Evolutionary conservation across 192 early-diverging fungal genomes (phyloP).

Genomic region (Physocladia obscura): DNA sequence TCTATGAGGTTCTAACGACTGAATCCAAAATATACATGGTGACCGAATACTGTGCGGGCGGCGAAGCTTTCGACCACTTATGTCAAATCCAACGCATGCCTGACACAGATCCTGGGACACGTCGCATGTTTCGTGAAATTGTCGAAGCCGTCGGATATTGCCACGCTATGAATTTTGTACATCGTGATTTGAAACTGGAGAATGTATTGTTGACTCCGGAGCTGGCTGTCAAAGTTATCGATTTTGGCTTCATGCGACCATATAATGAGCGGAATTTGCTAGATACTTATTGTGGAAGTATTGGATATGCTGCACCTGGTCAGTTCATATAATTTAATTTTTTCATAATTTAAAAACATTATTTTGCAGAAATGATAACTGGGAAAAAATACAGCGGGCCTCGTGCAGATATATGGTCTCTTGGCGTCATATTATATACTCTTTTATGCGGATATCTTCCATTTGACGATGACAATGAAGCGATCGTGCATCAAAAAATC

Average conservation of each 20-base stretch:
- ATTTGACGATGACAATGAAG: conserved; percentile 76
- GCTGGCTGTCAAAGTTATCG: conserved; percentile 91
- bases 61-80: conserved; percentile 82
- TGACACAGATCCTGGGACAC: conserved; percentile 32
- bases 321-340: conserved; percentile 1
- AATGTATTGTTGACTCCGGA: conserved; percentile 86
- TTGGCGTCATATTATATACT: conserved; percentile 56
- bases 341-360: conserved; percentile 4
- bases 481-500: conserved; percentile 68
- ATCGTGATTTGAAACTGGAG: conserved; percentile 88
- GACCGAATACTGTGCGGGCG: conserved; percentile 74
- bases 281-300: conserved; percentile 59
- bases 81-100: conserved; percentile 66
- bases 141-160: conserved; percentile 53
- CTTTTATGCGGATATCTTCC: conserved; percentile 46
- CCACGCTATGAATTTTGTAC: conserved; percentile 54
- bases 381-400: conserved; percentile 78
- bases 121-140: conserved; percentile 46
- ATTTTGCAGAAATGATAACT: conserved; percentile 63
- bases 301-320: conserved; percentile 80
- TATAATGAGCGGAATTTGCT: conserved; percentile 37
- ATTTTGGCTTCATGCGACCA: conserved; percentile 75
- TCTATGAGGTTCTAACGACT: conserved; percentile 74
- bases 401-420: conserved; percentile 55
- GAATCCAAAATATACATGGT: conserved; percentile 78